phyloP scores from a whole-genome alignment of 2,329 filamentous ascomycete species.

The Fusarium floridanum region DNA sequence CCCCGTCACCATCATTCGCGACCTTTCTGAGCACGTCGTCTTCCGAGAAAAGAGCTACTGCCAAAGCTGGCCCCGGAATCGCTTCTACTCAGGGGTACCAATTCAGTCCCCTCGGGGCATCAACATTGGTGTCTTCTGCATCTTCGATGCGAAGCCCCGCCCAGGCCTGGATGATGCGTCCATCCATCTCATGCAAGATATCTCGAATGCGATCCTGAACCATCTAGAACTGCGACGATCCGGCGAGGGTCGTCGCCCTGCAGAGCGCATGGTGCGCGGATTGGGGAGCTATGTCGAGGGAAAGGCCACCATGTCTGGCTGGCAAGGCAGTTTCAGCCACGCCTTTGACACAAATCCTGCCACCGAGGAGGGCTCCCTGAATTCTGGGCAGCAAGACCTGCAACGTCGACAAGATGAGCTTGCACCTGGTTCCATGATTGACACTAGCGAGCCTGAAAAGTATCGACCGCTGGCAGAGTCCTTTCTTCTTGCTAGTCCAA shows the following conservation, averaged over 20 bases:
- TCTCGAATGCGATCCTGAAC: slow-evolving; percentile 51
- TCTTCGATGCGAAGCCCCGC: slow-evolving; percentile 41
- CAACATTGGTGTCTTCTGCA: slow-evolving; percentile 57
- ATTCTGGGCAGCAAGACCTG: slow-evolving; percentile 18
- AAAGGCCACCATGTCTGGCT: slow-evolving; percentile 46
- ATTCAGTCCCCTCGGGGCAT: slow-evolving; percentile 55
- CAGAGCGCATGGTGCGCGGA: slow-evolving; percentile 56
- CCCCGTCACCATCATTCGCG: slow-evolving; percentile 51
- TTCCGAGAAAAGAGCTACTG: slow-evolving; percentile 40
- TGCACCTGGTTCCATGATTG: background rate
- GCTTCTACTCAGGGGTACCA: slow-evolving; percentile 58
- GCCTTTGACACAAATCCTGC: slow-evolving; percentile 9
- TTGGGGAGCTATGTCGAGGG: slow-evolving; percentile 55
- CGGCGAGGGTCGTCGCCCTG: slow-evolving; percentile 44
- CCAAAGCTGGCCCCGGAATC: slow-evolving; percentile 34
- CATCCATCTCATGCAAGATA: slow-evolving; percentile 44
- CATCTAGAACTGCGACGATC: slow-evolving; percentile 52
- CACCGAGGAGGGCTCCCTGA: slow-evolving; percentile 24
- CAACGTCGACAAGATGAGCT: slow-evolving; percentile 15
- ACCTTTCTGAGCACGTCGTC: slow-evolving; percentile 49
- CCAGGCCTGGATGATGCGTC: slow-evolving; percentile 43
- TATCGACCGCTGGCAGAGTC: background rate
- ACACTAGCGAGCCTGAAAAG: background rate
- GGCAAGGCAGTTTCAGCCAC: slow-evolving; percentile 18
- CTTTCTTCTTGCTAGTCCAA: background rate